phyloP scores from a whole-genome alignment of 139 green algal genomes.

The Bryopsis sp. region DNA sequence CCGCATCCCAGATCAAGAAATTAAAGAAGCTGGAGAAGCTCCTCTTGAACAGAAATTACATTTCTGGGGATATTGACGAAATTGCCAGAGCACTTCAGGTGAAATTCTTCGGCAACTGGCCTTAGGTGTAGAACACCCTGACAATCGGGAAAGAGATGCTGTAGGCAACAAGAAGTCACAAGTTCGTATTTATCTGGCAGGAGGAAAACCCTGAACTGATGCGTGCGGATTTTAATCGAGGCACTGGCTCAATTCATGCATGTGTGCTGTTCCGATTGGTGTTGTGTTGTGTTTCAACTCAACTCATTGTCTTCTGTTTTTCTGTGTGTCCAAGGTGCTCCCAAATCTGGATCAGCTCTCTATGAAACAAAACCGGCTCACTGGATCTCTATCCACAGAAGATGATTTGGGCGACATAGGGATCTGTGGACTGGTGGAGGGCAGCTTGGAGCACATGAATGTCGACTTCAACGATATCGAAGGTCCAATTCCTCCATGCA shows the following conservation, averaged over 20 bases:
- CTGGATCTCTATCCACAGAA: neutral
- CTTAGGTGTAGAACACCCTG: neutral
- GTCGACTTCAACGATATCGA: constrained; percentile 6
- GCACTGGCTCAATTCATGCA: too few species aligned
- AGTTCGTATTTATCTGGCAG: too few species aligned
- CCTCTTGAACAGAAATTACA: neutral
- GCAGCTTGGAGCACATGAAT: neutral
- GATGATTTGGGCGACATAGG: neutral
- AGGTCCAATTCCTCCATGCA: constrained; percentile 11
- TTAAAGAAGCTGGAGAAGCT: constrained; percentile 12
- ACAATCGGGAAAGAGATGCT: neutral
- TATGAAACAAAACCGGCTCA: neutral
- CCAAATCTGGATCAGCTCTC: neutral
- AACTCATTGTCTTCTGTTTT: too few species aligned
- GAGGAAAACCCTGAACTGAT: too few species aligned
- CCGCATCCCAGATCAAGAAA: neutral
- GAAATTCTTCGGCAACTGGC: neutral
- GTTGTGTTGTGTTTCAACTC: too few species aligned
- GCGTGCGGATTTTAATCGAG: too few species aligned
- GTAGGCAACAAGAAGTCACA: neutral
- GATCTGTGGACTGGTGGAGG: neutral
- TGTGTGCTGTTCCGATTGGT: too few species aligned
- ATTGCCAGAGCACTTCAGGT: constrained; percentile 3
- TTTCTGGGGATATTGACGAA: constrained; percentile 1
- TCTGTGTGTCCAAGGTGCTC: too few species aligned